These are phyloP conservation scores for Phylloporus sp. DNA, from an alignment of 768 basidiomycete genomes.

Conservation along the genomic window DNA sequence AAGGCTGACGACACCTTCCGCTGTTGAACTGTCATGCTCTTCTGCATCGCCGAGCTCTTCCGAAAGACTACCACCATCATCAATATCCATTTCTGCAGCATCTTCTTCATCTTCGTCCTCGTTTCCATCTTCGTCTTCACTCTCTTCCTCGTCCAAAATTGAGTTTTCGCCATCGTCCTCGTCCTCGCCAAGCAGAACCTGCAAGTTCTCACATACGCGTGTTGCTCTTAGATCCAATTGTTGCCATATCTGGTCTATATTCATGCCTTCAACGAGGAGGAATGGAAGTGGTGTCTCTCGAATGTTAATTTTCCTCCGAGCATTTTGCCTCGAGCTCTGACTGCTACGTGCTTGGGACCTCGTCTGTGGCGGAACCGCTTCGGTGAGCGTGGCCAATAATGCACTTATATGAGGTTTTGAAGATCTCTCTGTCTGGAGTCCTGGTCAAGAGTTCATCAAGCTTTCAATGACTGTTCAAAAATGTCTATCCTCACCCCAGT, in stretches of 20 bases:
- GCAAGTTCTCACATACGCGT: constrained; percentile 63
- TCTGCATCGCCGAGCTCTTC: constrained; percentile 24
- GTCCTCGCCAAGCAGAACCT: constrained; percentile 56
- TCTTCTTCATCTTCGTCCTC: constrained; percentile 28
- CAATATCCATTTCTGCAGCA: constrained; percentile 29
- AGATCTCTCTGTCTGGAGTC: constrained; percentile 59
- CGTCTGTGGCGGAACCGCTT: constrained; percentile 68
- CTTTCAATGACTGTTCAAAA: constrained; percentile 1
- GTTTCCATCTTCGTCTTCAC: constrained; percentile 22
- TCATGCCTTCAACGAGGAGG: constrained; percentile 75
- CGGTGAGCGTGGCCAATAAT: constrained; percentile 62
- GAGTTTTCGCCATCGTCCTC: constrained; percentile 28
- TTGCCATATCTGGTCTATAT: constrained; percentile 86
- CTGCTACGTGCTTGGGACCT: constrained; percentile 58
- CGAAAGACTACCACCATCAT: constrained; percentile 22
- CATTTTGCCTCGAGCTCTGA: constrained; percentile 34
- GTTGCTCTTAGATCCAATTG: constrained; percentile 82
- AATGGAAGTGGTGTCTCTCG: constrained; percentile 67
- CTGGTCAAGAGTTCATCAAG: constrained; percentile 32
- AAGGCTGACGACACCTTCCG: constrained; percentile 28
- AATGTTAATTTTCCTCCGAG: constrained; percentile 32
- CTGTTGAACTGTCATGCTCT: constrained; percentile 26
- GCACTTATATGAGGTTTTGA: constrained; percentile 61
- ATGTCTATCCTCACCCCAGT: constrained; percentile 52
- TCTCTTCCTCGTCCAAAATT: constrained; percentile 14